These are phyloP conservation scores for Cystobasidiaceae sp. DNA, from an alignment of 1,284 basidiomycete genomes.

Conservation along the genomic window DNA sequence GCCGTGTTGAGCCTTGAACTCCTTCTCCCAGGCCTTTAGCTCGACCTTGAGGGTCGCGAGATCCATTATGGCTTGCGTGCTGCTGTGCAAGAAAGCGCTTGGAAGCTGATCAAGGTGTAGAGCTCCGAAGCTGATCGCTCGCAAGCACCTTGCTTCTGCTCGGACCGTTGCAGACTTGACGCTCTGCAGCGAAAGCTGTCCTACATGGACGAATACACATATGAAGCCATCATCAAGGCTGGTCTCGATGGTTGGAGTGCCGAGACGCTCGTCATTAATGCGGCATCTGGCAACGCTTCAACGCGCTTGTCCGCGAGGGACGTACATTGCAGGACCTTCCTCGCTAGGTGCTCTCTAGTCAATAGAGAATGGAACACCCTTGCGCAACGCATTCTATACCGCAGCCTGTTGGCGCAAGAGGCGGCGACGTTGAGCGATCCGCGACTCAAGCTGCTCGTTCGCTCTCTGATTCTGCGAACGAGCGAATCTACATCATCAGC, in stretches of 20 bases:
- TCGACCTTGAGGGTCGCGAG: conserved; percentile 57
- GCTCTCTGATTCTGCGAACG: too few relatives aligned
- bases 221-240: not conserved
- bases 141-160: too few relatives aligned
- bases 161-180: too few relatives aligned
- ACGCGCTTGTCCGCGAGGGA: not conserved
- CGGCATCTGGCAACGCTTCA: not conserved
- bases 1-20: conserved; percentile 59
- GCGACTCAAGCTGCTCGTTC: too few relatives aligned
- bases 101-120: too few relatives aligned
- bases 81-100: too few relatives aligned
- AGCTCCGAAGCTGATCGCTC: too few relatives aligned
- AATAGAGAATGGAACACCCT: conserved; percentile 2
- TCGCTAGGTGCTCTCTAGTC: conserved; percentile 14
- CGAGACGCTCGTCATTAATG: not conserved
- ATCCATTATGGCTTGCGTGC: conserved; percentile 1
- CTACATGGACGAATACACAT: conserved; percentile 2
- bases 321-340: not conserved
- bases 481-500: too few relatives aligned
- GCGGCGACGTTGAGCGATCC: not conserved
- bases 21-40: conserved; percentile 76
- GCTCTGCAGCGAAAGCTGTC: not conserved
- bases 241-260: conserved; percentile 11
- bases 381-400: not conserved
- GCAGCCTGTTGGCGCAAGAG: not conserved